Conservation (phyloP, 208 protist species). For the Acanthamoeba castellanii region DNA sequence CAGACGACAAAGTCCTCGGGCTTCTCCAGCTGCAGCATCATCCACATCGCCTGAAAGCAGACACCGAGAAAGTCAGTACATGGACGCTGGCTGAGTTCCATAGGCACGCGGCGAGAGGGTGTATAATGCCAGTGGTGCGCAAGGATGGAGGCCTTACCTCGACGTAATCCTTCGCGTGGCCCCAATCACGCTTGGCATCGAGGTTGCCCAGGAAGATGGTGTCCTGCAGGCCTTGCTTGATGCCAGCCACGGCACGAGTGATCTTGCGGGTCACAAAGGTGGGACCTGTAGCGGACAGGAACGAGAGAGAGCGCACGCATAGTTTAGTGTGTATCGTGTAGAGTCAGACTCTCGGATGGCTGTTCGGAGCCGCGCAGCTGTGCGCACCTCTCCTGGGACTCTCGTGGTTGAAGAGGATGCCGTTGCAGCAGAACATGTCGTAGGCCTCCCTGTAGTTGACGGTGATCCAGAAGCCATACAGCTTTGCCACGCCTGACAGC, state of each 20-base stretch:
- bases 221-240: slow-evolving; percentile 91
- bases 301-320: not conserved
- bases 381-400: slow-evolving; percentile 92
- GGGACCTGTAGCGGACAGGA: slow-evolving; percentile 70
- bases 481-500: slow-evolving; percentile 93
- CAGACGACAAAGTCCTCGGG: slow-evolving; percentile 95
- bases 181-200: slow-evolving; percentile 95
- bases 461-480: slow-evolving; percentile 95
- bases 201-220: slow-evolving; percentile 94
- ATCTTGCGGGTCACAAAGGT: slow-evolving; percentile 98
- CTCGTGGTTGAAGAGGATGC: slow-evolving; percentile 98
- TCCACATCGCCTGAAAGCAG: slow-evolving; percentile 92
- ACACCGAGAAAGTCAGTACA: too few species aligned
- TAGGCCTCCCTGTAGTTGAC: slow-evolving; percentile 98
- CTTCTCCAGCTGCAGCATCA: slow-evolving; percentile 95
- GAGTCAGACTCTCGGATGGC: not conserved
- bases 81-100: too few species aligned
- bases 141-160: slow-evolving; percentile 74
- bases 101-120: too few species aligned
- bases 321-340: not conserved
- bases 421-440: slow-evolving; percentile 92
- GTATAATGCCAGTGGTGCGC: too few species aligned
- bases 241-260: slow-evolving; percentile 94
- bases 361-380: not conserved
- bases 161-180: slow-evolving; percentile 95